Evolutionary conservation across 192 early-diverging fungal species (phyloP).

Genomic region (Coemansia sp.): DNA sequence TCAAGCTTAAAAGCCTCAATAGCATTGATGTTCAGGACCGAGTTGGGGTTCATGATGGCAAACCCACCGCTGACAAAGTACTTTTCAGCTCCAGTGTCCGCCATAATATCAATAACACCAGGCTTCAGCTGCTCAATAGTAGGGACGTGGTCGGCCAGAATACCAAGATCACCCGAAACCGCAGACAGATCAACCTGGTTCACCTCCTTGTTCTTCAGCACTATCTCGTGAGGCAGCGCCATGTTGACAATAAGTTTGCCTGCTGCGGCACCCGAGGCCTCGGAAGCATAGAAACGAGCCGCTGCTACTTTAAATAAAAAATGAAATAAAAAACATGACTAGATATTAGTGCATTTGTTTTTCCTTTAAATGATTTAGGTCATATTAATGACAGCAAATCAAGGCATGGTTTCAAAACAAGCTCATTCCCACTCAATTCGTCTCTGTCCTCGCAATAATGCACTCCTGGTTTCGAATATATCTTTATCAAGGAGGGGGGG

Average conservation of each 20-base stretch:
- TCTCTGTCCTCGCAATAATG: neutral
- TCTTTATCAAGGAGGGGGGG: neutral
- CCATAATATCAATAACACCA: slow-evolving; percentile 82
- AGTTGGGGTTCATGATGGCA: slow-evolving; percentile 95
- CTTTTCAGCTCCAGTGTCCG: slow-evolving; percentile 71
- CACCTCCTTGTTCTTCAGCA: slow-evolving; percentile 73
- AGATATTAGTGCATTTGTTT: too few species aligned
- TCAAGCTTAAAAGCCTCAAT: slow-evolving; percentile 90
- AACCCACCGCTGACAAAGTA: slow-evolving; percentile 98
- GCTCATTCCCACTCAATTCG: neutral
- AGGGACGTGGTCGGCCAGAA: slow-evolving; percentile 97
- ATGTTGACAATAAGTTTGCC: slow-evolving; percentile 87
- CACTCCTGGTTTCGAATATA: too few species aligned
- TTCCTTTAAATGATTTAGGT: too few species aligned
- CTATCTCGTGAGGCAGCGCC: slow-evolving; percentile 86
- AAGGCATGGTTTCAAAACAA: too few species aligned
- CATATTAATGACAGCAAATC: too few species aligned
- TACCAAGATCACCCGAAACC: slow-evolving; percentile 95
- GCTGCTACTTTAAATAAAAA: slow-evolving; percentile 19
- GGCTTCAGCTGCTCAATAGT: slow-evolving; percentile 94
- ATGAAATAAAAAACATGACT: too few species aligned
- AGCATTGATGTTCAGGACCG: slow-evolving; percentile 94
- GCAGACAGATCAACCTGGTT: slow-evolving; percentile 93
- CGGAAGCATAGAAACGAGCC: slow-evolving; percentile 79
- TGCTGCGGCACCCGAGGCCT: slow-evolving; percentile 60